phyloP scores from a whole-genome alignment of 805 yeast species.

The Jamesozyma gamospora region DNA sequence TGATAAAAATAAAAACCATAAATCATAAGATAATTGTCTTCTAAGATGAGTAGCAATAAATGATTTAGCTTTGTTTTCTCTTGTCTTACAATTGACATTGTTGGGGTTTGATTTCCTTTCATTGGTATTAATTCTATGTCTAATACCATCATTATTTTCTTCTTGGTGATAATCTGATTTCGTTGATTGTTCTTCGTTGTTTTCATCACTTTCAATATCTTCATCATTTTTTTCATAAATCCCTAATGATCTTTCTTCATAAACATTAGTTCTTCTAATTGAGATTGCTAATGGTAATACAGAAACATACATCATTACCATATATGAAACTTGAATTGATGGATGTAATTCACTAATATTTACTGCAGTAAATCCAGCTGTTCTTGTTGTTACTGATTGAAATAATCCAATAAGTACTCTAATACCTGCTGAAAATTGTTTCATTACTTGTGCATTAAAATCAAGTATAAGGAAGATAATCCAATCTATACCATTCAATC shows the following conservation, averaged over 20 bases:
- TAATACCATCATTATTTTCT: slow-evolving; percentile 6
- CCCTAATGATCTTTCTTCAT: slow-evolving; percentile 92
- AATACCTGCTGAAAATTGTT: slow-evolving; percentile 49
- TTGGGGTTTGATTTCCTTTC: too few species aligned
- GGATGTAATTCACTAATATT: slow-evolving; percentile 66
- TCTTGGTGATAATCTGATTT: not conserved
- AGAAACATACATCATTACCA: slow-evolving; percentile 96
- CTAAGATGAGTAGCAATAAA: slow-evolving; percentile 81
- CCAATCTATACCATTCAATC: slow-evolving; percentile 66
- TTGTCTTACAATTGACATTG: slow-evolving; percentile 8
- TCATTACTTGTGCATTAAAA: slow-evolving; percentile 40
- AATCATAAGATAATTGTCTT: slow-evolving; percentile 81
- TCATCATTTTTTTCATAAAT: slow-evolving; percentile 37
- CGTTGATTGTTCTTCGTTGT: not conserved
- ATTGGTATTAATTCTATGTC: not conserved
- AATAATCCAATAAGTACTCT: slow-evolving; percentile 72
- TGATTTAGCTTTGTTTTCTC: slow-evolving; percentile 34
- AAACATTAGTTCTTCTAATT: slow-evolving; percentile 90
- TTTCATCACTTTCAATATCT: slow-evolving; percentile 10
- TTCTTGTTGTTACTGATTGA: slow-evolving; percentile 86
- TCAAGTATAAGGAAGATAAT: slow-evolving; percentile 72
- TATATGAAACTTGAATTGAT: slow-evolving; percentile 83
- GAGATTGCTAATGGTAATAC: slow-evolving; percentile 93
- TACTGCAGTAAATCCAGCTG: slow-evolving; percentile 78
- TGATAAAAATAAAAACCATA: slow-evolving; percentile 90